Conservation (phyloP, 169 alveolate genomes). For the Eimeria acervulina region DNA sequence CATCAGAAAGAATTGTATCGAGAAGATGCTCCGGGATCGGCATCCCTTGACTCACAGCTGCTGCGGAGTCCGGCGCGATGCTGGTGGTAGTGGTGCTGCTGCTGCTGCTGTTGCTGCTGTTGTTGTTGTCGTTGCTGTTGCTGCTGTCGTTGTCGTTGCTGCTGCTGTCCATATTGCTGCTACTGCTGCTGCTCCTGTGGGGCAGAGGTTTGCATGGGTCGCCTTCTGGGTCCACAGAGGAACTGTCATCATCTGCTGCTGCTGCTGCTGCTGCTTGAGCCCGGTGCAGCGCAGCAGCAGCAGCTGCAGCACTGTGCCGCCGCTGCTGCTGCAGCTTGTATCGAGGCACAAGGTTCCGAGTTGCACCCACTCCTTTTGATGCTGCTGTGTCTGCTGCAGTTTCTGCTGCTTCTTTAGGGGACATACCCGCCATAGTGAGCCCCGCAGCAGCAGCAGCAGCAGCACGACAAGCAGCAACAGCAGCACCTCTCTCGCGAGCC, state of each 20-base stretch:
- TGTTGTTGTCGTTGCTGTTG: too few species aligned
- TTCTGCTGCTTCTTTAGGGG: not conserved
- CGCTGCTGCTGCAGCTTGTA: constrained; percentile 6
- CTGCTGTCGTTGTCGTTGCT: too few species aligned
- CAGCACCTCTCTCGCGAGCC: not conserved
- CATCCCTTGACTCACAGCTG: constrained; percentile 9
- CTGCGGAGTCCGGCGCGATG: constrained; percentile 17
- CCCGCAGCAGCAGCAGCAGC: constrained; percentile 65
- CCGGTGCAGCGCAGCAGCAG: constrained; percentile 25
- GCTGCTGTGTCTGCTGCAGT: constrained; percentile 47
- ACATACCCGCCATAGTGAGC: not conserved
- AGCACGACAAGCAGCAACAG: not conserved
- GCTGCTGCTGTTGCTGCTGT: not conserved
- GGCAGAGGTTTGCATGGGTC: too few species aligned
- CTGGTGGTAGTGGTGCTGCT: not conserved
- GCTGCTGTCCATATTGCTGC: too few species aligned
- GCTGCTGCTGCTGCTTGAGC: constrained; percentile 13
- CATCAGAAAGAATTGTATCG: not conserved
- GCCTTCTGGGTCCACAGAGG: not conserved
- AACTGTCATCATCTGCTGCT: not conserved
- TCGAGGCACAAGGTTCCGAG: not conserved
- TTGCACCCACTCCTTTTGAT: not conserved
- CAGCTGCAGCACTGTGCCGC: not conserved
- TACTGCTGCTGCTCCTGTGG: too few species aligned
- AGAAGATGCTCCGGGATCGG: constrained; percentile 22